Evolutionary conservation across 352 stramenopile genomes (phyloP).

Genomic region (Globisporangium iwayamae): DNA sequence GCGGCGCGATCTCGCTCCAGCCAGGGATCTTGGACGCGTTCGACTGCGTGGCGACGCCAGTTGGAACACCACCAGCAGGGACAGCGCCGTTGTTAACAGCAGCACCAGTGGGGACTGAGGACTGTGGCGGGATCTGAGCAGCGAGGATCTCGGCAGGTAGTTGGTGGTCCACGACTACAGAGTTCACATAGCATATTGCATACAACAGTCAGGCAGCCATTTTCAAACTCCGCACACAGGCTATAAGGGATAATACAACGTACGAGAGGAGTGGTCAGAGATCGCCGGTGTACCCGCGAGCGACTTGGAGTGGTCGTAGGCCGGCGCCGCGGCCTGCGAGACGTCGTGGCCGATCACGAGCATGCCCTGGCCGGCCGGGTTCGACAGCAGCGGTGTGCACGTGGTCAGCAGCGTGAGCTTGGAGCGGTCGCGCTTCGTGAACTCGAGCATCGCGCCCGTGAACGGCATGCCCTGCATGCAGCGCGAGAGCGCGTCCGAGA

Average conservation of each 20-base stretch:
- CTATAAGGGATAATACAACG: slow-evolving; percentile 15
- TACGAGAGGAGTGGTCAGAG: slow-evolving; percentile 45
- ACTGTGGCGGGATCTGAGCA: not conserved
- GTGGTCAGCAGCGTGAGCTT: slow-evolving; percentile 66
- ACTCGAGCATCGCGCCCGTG: slow-evolving; percentile 51
- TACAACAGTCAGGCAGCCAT: not conserved
- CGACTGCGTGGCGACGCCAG: slow-evolving; percentile 26
- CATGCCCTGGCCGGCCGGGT: slow-evolving; percentile 75
- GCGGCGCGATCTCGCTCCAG: slow-evolving; percentile 76
- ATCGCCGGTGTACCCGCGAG: slow-evolving; percentile 54
- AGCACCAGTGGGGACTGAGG: not conserved
- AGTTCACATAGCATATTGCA: slow-evolving; percentile 7
- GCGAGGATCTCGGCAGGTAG: slow-evolving; percentile 9
- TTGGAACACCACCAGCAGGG: not conserved
- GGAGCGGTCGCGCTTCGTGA: slow-evolving; percentile 49
- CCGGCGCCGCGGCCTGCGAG: slow-evolving; percentile 37
- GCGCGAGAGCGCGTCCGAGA: slow-evolving; percentile 57
- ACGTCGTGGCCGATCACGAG: slow-evolving; percentile 78
- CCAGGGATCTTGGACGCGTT: slow-evolving; percentile 76
- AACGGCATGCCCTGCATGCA: slow-evolving; percentile 56
- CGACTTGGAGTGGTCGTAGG: slow-evolving; percentile 38
- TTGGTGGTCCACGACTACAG: slow-evolving; percentile 12
- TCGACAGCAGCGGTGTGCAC: slow-evolving; percentile 71
- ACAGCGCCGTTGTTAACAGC: not conserved
- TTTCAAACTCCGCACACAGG: not conserved